Evolutionary conservation across 2,329 filamentous ascomycete genomes (phyloP).

Genomic region (Ophiosphaerella narmari): DNA sequence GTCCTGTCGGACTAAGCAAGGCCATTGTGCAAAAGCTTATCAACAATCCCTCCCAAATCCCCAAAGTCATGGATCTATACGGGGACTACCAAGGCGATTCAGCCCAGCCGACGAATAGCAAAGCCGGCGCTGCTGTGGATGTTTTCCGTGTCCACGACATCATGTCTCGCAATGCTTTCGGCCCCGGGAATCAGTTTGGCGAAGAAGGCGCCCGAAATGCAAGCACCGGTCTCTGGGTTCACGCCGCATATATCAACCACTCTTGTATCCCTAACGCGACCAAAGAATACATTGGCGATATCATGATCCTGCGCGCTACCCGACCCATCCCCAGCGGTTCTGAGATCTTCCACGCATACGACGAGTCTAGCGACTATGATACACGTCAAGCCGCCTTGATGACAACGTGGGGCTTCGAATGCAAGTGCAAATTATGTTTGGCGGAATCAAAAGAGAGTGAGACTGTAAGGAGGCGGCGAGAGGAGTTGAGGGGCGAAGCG

Average conservation of each 20-base stretch:
- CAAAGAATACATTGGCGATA: conserved; percentile 49
- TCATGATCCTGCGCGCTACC: conserved; percentile 47
- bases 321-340: conserved; percentile 31
- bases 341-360: conserved; percentile 31
- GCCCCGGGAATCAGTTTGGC: conserved; percentile 35
- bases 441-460: conserved; percentile 37
- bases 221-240: conserved; percentile 47
- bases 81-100: conserved; percentile 44
- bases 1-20: conserved; percentile 24
- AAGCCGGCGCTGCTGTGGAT: conserved; percentile 52
- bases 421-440: conserved; percentile 47
- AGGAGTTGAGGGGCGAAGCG: conserved; percentile 27
- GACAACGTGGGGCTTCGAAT: conserved; percentile 50
- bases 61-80: conserved; percentile 41
- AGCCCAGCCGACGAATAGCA: conserved; percentile 7
- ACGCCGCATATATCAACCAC: conserved; percentile 52
- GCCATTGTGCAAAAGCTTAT: conserved; percentile 54
- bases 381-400: conserved; percentile 37
- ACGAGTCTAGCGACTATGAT: conserved; percentile 40
- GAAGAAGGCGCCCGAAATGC: conserved; percentile 27
- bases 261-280: conserved; percentile 49
- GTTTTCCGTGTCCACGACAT: conserved; percentile 55
- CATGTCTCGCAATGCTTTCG: conserved; percentile 53
- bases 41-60: conserved; percentile 47
- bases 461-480: conserved; percentile 25